phyloP scores from a whole-genome alignment of 2,329 filamentous ascomycete species.

The Coniosporium tulheliwenetii region DNA sequence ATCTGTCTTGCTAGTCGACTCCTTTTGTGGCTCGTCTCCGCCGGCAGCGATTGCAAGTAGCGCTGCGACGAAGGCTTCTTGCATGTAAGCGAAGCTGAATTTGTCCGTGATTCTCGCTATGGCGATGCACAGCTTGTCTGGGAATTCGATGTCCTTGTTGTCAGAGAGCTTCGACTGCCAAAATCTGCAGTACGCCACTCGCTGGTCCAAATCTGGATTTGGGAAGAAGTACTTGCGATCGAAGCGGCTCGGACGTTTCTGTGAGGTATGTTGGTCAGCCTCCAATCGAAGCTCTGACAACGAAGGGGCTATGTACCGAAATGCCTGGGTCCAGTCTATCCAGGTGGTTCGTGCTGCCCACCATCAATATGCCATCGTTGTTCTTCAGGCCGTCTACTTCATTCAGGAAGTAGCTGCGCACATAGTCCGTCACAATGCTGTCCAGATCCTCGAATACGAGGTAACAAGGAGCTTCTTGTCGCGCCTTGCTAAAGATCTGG shows the following conservation, averaged over 20 bases:
- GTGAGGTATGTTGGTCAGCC: slow-evolving; percentile 11
- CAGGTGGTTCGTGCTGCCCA: slow-evolving; percentile 49
- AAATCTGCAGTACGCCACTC: slow-evolving; percentile 44
- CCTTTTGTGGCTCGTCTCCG: neutral
- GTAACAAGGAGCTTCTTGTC: slow-evolving; percentile 49
- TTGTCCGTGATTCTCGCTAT: slow-evolving; percentile 46
- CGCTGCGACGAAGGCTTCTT: slow-evolving; percentile 52
- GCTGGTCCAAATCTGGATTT: slow-evolving; percentile 37
- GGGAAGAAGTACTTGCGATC: slow-evolving; percentile 53
- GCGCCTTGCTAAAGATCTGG: slow-evolving; percentile 41
- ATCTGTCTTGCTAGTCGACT: neutral
- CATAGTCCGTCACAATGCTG: slow-evolving; percentile 42
- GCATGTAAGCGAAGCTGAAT: slow-evolving; percentile 57
- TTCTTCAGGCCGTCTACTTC: slow-evolving; percentile 54
- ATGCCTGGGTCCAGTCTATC: slow-evolving; percentile 51
- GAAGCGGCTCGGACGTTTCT: slow-evolving; percentile 48
- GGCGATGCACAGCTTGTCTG: slow-evolving; percentile 19
- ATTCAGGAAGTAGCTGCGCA: slow-evolving; percentile 56
- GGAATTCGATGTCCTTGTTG: slow-evolving; percentile 38
- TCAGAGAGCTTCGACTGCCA: slow-evolving; percentile 43
- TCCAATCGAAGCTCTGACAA: too few species aligned
- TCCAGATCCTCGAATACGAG: slow-evolving; percentile 61
- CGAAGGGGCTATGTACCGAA: slow-evolving; percentile 2
- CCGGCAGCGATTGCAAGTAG: slow-evolving; percentile 35
- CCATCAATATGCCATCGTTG: slow-evolving; percentile 58